Conservation (phyloP, 108 stramenopile genomes). For the Cylindrotheca closterium region DNA sequence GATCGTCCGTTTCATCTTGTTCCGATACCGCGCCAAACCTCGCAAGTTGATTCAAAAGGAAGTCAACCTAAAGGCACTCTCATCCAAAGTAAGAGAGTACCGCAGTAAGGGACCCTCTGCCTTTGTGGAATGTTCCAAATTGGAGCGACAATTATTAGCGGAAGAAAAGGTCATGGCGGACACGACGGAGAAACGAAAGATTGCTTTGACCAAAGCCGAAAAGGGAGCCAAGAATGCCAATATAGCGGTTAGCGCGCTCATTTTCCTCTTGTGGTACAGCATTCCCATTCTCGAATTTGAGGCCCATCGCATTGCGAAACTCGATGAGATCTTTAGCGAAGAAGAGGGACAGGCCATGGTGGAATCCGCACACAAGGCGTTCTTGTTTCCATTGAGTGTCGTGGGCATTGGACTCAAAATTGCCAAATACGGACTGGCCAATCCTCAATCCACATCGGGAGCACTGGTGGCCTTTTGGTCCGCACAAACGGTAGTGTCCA, state of each 20-base stretch:
- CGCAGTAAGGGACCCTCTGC: conserved; percentile 67
- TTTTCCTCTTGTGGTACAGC: conserved; percentile 65
- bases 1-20: conserved; percentile 34
- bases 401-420: conserved; percentile 66
- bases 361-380: conserved; percentile 44
- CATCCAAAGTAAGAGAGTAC: conserved; percentile 50
- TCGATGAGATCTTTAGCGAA: conserved; percentile 17
- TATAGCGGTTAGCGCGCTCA: conserved; percentile 26
- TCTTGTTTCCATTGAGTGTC: conserved; percentile 69
- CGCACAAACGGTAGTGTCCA: conserved; percentile 55
- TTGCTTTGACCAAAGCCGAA: conserved; percentile 27
- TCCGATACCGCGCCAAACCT: conserved; percentile 43
- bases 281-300: conserved; percentile 67
- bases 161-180: conserved; percentile 58
- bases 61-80: conserved; percentile 41
- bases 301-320: conserved; percentile 35
- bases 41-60: conserved; percentile 39
- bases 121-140: conserved; percentile 82
- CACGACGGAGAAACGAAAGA: conserved; percentile 35
- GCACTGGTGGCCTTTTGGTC: conserved; percentile 77
- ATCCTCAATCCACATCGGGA: conserved; percentile 44
- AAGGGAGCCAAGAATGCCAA: conserved; percentile 38
- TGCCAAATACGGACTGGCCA: conserved; percentile 56
- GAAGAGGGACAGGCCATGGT: conserved; percentile 38
- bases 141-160: conserved; percentile 71